Conservation (phyloP, 2,329 filamentous ascomycete species). For the Sporothrix mexicana region DNA sequence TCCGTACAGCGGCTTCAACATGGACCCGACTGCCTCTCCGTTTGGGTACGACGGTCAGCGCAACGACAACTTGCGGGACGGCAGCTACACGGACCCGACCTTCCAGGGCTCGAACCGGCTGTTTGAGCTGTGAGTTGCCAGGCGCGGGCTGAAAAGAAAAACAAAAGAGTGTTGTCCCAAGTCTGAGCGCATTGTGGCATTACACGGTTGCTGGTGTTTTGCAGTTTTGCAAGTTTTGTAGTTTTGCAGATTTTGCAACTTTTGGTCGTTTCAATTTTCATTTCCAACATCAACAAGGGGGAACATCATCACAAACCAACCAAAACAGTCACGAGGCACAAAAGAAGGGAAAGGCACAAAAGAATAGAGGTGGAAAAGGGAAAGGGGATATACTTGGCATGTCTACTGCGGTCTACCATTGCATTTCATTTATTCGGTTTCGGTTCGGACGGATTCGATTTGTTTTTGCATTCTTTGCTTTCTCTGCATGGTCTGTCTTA, state of each 20-base stretch:
- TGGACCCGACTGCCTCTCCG: conserved; percentile 32
- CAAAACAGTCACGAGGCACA: not conserved
- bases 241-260: not conserved
- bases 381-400: not conserved
- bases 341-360: not conserved
- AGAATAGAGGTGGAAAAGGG: not conserved
- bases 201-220: conserved; percentile 11
- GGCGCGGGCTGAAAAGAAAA: not conserved
- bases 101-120: conserved; percentile 25
- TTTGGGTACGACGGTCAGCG: conserved; percentile 36
- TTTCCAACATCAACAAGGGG: not conserved
- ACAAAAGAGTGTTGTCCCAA: not conserved
- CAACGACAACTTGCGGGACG: conserved; percentile 29
- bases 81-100: conserved; percentile 26
- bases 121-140: conserved; percentile 34
- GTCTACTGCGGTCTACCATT: conserved; percentile 10
- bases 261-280: not conserved
- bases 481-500: not conserved
- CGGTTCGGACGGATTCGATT: not conserved
- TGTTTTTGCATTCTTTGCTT: not conserved
- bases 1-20: conserved; percentile 31
- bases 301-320: not conserved
- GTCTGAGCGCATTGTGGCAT: not conserved
- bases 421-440: not conserved
- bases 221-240: not conserved